These are phyloP conservation scores for Leishmania gerbilli DNA, from an alignment of 208 protist species.

Conservation along the genomic window DNA sequence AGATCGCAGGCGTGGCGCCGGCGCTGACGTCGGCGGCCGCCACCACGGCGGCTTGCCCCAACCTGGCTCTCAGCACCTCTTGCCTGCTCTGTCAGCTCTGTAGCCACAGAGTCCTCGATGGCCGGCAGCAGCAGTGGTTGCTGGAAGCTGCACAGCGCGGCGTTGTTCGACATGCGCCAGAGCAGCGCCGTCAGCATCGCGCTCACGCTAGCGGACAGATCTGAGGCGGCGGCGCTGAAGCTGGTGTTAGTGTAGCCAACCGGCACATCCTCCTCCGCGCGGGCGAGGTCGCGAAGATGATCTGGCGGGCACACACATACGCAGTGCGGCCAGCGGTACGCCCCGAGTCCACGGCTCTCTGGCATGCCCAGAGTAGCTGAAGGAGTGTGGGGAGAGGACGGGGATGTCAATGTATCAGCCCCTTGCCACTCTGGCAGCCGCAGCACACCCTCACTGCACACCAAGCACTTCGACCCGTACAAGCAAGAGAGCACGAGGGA, in stretches of 20 bases:
- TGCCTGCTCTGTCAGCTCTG: neutral
- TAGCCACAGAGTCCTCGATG: neutral
- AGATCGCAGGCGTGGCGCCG: neutral
- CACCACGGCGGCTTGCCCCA: neutral
- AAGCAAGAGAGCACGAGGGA: constrained; percentile 53
- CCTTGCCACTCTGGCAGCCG: neutral
- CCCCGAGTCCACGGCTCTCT: neutral
- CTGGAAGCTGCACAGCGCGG: neutral
- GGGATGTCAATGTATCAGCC: neutral
- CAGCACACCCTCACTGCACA: constrained; percentile 32
- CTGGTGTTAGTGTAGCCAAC: neutral
- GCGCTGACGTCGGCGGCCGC: neutral
- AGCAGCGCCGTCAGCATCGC: constrained; percentile 26
- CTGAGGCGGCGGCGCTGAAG: neutral
- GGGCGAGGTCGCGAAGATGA: constrained; percentile 19
- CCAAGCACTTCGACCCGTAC: constrained; percentile 50
- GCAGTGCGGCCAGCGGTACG: constrained; percentile 36
- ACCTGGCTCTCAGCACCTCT: neutral
- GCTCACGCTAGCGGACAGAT: constrained; percentile 7
- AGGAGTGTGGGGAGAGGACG: neutral
- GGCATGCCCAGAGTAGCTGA: neutral
- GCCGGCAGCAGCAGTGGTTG: neutral
- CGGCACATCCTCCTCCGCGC: constrained; percentile 2
- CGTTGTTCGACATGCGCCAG: neutral
- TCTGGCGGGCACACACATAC: constrained; percentile 37